phyloP scores from a whole-genome alignment of 495 filamentous ascomycete genomes.

The Letharia lupina region DNA sequence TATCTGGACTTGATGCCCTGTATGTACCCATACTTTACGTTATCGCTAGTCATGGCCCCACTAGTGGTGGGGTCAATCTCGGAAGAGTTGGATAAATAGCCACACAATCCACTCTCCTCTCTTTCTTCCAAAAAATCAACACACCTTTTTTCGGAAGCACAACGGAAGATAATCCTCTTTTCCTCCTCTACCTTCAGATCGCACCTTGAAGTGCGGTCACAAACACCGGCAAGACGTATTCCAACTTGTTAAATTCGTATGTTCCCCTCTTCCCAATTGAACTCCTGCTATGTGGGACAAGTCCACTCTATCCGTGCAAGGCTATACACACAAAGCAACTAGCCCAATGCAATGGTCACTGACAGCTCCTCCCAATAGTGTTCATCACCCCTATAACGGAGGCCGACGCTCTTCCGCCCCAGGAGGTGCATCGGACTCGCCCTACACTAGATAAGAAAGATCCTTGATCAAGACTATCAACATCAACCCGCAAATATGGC shows the following conservation, averaged over 20 bases:
- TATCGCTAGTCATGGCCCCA: not conserved
- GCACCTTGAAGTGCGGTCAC: conserved; percentile 42
- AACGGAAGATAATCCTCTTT: conserved; percentile 3
- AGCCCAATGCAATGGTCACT: not conserved
- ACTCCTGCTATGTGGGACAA: not conserved
- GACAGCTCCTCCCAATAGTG: conserved; percentile 39
- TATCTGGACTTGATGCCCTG: not conserved
- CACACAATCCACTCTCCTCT: conserved; percentile 3
- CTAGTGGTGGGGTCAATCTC: conserved; percentile 3
- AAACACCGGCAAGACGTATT: conserved; percentile 73
- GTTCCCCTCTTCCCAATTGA: conserved; percentile 27
- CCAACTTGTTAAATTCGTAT: conserved; percentile 84
- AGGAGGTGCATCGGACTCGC: conserved; percentile 77
- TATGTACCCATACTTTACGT: not conserved
- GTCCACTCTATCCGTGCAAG: not conserved
- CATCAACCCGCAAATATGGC: conserved; percentile 56
- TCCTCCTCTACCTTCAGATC: conserved; percentile 11
- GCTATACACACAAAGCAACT: not conserved
- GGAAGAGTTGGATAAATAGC: not conserved
- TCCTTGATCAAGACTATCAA: conserved; percentile 14
- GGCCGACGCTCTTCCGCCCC: conserved; percentile 87
- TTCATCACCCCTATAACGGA: conserved; percentile 96
- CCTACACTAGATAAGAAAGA: conserved; percentile 33
- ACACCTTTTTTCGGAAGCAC: not conserved
- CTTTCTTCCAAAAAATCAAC: not conserved